Base-by-base conservation (phyloP, 2,329 filamentous ascomycete species). In the Tolypocladium cylindrosporum region DNA sequence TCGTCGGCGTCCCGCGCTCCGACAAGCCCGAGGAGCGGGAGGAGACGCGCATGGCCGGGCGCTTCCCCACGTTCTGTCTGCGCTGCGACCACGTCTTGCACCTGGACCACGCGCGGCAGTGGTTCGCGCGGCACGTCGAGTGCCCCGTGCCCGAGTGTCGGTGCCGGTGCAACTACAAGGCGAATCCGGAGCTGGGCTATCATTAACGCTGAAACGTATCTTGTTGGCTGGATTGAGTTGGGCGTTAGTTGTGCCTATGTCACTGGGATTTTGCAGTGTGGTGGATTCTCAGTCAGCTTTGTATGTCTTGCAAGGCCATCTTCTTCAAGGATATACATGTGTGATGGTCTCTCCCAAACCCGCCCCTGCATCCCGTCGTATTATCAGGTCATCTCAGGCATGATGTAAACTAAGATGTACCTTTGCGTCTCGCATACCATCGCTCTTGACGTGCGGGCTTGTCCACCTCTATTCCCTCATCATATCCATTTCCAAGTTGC, bases 91-190 rank as follows among this genome's bases (percentile, higher is more conserved):
- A 89, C 66, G 84, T 86, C 11, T 71, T 85, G 65, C 86, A 89
- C 64, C 75, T 87, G 58, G 85, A 88, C 63, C 86, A 88, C 66
- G 84, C 85, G 7, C 72, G 83, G 63, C 78, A 82, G 70, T 89
- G 86, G 86, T 89, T 88, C 64, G 74, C 78, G 8, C 72, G 82
- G 39, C 85, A 88, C 62, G 77, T 78, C 36, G 84, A 88, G 70
- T 88, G 86, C 65, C 85, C 86, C 0, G 84, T 88, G 55, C 84
- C 86, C 1, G 85, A 88, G 70, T 89, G 86, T 65, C 77, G 83
- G 55, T 89, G 86, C 62, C 77, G 79, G 41, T 88, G 85, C 67
- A 85, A 83, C 65, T 83, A 83, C 60, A 74, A 78, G 62, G 80
- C 81, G 14, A 85, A 84, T 58, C 81, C 81, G 6, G 82, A 85